Base-by-base conservation (phyloP, 345 rosid species). In the Eucalyptus albens region DNA sequence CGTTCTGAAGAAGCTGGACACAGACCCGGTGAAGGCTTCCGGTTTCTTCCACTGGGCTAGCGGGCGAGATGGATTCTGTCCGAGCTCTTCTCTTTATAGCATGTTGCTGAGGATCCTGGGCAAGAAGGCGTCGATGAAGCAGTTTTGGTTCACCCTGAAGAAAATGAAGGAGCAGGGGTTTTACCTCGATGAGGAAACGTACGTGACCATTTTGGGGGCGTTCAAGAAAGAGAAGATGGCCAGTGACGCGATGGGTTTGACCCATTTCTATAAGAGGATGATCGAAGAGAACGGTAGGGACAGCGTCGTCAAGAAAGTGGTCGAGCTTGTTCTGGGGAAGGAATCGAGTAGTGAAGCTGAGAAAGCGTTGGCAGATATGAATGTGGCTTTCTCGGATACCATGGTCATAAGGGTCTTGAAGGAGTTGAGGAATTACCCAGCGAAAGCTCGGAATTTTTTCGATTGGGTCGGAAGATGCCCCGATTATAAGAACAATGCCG, bases 131-230 rank as follows among this genome's bases (percentile, higher is more conserved):
- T 92, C 94, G 4, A 91, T 95, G 97, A 93, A 94, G 88, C 92
- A 92, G 87, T 96, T 97, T 88, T 96, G 99, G 99, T 90, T 86
- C 86, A 87, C 90, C 80, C 85, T 97, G 44, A 90, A 87, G 86
- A 94, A 94, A 91, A 96, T 96, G 97, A 96, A 94, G 90, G 95
- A 94, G 87, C 88, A 94, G 86, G 97, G 95, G 88, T 93, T 93
- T 94, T 96, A 90, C 87, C 90, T 96, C 65, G 99, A 95, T 27
- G 96, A 96, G 88, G 97, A 96, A 37, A 96, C 98, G 16, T 94
- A 94, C 89, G 44, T 33, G 47, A 93, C 97, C 2, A 91, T 96
- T 87, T 47, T 81, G 33, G 90, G 89, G 56, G 47, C 87, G 62
- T 93, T 96, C 47, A 96, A 88, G 86, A 95, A 93, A 91, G 94